phyloP scores from a whole-genome alignment of 768 basidiomycete genomes.

The Cyathus striatus region DNA sequence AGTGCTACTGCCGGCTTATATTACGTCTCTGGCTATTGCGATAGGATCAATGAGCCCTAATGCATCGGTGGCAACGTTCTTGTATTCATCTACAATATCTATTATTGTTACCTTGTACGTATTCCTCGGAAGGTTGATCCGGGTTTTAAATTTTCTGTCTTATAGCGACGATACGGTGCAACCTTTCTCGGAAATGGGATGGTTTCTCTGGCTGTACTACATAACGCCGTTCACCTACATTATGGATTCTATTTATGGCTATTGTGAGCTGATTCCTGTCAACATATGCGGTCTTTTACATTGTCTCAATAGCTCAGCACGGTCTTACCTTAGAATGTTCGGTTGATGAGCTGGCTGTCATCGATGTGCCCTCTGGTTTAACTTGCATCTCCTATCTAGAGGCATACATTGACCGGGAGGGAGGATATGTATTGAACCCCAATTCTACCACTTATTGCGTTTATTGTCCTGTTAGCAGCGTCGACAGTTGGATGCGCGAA shows the following conservation, averaged over 20 bases:
- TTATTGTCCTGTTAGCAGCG: conserved; percentile 52
- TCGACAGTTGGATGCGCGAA: conserved; percentile 49
- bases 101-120: conserved; percentile 63
- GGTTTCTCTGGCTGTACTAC: conserved; percentile 73
- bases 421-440: conserved; percentile 55
- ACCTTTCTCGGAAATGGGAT: conserved; percentile 53
- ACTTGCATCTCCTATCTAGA: conserved; percentile 49
- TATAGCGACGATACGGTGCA: conserved; percentile 62
- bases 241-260: conserved; percentile 42
- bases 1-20: conserved; percentile 57
- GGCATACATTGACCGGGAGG: conserved; percentile 39
- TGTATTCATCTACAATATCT: conserved; percentile 56
- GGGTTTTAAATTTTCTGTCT: background rate
- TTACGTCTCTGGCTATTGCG: conserved; percentile 56
- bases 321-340: conserved; percentile 49
- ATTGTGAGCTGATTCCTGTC: conserved; percentile 31
- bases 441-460: conserved; percentile 44
- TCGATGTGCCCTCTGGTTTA: conserved; percentile 47
- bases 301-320: conserved; percentile 42
- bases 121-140: conserved; percentile 4
- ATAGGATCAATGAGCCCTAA: conserved; percentile 58
- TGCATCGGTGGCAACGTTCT: conserved; percentile 52
- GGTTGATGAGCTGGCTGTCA: conserved; percentile 48
- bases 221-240: conserved; percentile 49
- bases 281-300: conserved; percentile 19